Percentiles rank a stretch among this genome's conserved stretches.
Conservation (phyloP, 768 basidiomycete genomes). For the Rhizopogon vesiculosus region DNA sequence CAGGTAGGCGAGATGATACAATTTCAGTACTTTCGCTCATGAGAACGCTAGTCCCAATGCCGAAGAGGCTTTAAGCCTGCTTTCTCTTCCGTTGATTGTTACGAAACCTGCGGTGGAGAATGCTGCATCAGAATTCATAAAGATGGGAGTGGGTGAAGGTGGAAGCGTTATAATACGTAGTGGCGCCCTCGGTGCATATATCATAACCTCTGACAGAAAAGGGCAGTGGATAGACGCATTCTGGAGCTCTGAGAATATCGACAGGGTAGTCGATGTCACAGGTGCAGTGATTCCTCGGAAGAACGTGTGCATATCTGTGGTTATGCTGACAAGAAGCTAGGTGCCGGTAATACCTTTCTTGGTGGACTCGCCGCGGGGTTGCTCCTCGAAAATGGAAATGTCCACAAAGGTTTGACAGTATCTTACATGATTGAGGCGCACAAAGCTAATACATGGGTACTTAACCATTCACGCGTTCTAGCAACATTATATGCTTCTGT, state of each 20-base stretch:
- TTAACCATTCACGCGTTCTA: conserved; percentile 19
- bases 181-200: conserved; percentile 68
- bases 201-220: conserved; percentile 38
- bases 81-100: conserved; percentile 43
- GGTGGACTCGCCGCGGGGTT: conserved; percentile 82
- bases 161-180: conserved; percentile 74
- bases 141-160: conserved; percentile 48
- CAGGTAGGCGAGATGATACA: conserved; percentile 39
- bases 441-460: conserved; percentile 7
- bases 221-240: conserved; percentile 71
- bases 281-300: conserved; percentile 36
- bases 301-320: not conserved
- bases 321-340: conserved; percentile 30
- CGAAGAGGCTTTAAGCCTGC: conserved; percentile 69
- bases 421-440: conserved; percentile 3
- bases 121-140: conserved; percentile 60
- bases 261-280: conserved; percentile 75
- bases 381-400: conserved; percentile 45
- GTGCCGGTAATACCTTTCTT: conserved; percentile 89
- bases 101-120: conserved; percentile 54
- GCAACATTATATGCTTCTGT: conserved; percentile 74
- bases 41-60: conserved; percentile 67
- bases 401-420: conserved; percentile 55
- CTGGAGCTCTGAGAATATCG: conserved; percentile 45
- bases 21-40: not conserved